These are phyloP conservation scores for Ramalina intermedia DNA, from an alignment of 495 filamentous ascomycete species.

Conservation along the genomic window DNA sequence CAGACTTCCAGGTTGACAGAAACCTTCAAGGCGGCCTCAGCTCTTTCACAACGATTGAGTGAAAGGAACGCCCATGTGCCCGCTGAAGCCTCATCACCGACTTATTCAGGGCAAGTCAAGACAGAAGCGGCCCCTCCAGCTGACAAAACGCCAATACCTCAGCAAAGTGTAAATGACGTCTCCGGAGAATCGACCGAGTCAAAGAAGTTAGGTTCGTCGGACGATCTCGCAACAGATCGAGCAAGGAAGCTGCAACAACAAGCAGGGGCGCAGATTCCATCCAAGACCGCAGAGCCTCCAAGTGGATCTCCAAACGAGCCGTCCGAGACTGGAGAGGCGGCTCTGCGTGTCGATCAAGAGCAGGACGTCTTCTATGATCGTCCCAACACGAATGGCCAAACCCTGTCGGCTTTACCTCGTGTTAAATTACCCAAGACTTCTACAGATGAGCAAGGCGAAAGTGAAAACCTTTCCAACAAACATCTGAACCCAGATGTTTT, in stretches of 20 bases:
- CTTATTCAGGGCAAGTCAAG: constrained; percentile 20
- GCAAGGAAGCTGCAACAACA: constrained; percentile 34
- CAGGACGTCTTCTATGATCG: constrained; percentile 47
- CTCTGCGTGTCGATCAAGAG: constrained; percentile 29
- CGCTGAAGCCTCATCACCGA: constrained; percentile 11
- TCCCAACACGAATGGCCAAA: constrained; percentile 28
- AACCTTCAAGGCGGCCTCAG: constrained; percentile 48
- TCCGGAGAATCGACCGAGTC: not conserved
- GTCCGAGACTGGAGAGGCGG: constrained; percentile 8
- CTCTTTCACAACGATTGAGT: constrained; percentile 41
- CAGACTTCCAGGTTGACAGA: constrained; percentile 49
- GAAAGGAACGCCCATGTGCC: constrained; percentile 24
- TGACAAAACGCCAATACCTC: constrained; percentile 29
- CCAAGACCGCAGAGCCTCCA: constrained; percentile 23
- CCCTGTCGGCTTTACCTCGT: constrained; percentile 40
- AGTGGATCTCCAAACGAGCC: constrained; percentile 18
- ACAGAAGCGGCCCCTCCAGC: constrained; percentile 25
- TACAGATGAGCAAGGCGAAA: constrained; percentile 28
- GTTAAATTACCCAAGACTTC: constrained; percentile 44
- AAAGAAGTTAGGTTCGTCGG: constrained; percentile 19
- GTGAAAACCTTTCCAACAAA: constrained; percentile 20
- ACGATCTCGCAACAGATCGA: constrained; percentile 22
- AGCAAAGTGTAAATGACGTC: no score
- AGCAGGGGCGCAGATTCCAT: constrained; percentile 42
- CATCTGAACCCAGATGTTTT: constrained; percentile 45